These are phyloP conservation scores for Suillus subluteus DNA, from an alignment of 768 basidiomycete genomes.

Conservation along the genomic window DNA sequence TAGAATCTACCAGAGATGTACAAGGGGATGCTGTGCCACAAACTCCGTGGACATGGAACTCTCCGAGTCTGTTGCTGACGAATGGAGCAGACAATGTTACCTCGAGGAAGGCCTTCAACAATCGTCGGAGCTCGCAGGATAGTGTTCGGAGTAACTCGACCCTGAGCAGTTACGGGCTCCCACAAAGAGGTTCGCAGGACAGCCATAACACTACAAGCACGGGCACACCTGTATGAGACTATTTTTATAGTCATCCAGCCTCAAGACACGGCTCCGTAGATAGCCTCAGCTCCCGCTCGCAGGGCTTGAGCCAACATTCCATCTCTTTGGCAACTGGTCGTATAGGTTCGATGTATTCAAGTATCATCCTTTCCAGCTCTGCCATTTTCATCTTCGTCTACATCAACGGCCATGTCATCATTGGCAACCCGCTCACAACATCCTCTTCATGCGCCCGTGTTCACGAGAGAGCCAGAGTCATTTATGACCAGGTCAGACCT, in stretches of 20 bases:
- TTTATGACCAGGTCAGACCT: slow-evolving; percentile 58
- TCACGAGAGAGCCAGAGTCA: slow-evolving; percentile 40
- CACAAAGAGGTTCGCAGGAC: slow-evolving; percentile 29
- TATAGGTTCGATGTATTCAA: slow-evolving; percentile 24
- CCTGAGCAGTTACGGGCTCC: slow-evolving; percentile 27
- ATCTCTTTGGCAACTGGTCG: neutral
- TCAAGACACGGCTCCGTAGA: slow-evolving; percentile 15
- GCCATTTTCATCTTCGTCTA: slow-evolving; percentile 26
- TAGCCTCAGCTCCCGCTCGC: slow-evolving; percentile 6
- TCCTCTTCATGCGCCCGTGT: slow-evolving; percentile 4
- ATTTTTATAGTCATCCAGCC: slow-evolving; percentile 20
- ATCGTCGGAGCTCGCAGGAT: slow-evolving; percentile 26
- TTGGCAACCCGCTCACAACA: slow-evolving; percentile 22
- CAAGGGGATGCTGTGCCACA: slow-evolving; percentile 42
- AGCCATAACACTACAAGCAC: slow-evolving; percentile 15
- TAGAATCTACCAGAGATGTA: slow-evolving; percentile 35
- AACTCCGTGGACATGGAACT: slow-evolving; percentile 81
- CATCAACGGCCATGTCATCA: slow-evolving; percentile 6
- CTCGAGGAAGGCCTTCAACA: slow-evolving; percentile 15
- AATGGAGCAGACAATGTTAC: slow-evolving; percentile 22
- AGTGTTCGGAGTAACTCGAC: slow-evolving; percentile 28
- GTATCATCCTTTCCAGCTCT: slow-evolving; percentile 29
- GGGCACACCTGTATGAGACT: slow-evolving; percentile 25
- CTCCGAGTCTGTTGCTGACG: slow-evolving; percentile 45
- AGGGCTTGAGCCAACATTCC: slow-evolving; percentile 6